Evolutionary conservation across 176 grass and related monocot species (phyloP), one percentile per base, ranked within the genome.

Genomic region (Oryza glumipatula): DNA sequence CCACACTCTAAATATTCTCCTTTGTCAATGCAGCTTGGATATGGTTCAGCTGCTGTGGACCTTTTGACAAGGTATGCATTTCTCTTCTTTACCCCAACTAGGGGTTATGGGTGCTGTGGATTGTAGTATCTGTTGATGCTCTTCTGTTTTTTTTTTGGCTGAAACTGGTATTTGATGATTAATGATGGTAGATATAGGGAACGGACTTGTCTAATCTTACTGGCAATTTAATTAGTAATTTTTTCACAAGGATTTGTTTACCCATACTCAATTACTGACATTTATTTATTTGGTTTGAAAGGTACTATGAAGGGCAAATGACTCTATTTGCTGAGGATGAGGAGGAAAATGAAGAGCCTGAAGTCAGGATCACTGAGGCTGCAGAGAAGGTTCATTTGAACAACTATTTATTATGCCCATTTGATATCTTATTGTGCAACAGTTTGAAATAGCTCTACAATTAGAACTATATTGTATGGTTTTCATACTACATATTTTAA

Each of bases 261-360:
- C 30, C 58, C 72, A 3, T 72, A 7, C 38, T 82, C 52, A 73
- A 30, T 11, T 24, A 17, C 44, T 45, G 68, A 44, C 80, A 44
- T 43, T 65, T 61, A 3, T 21, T 76, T 73, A 5, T 61, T 81
- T 83, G 30, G 51, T 36, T 82, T 73, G 4, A 66, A 76, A 93
- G 94, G 84, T 96, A 93, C 75, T 98, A 92, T 88, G 85, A 92
- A 89, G 93, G 96, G 36, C 69, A 90, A 72, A 81, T 98, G 73
- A 49, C 85, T 71, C 66, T 64, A 16, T 86, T 92, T 89, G 84
- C 82, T 38, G 91, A 92, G 7, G 86, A 90, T 47, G 83, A 81
- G 22, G 88, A 92, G 67, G 85, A 82, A 79, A 83, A 41, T 71
- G 91, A 95, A 79, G 93, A 98, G 39, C 61, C 91, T 81, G 64